These are phyloP conservation scores for Alternaria burnsii DNA, from an alignment of 2,329 filamentous ascomycete species.

Conservation along the genomic window DNA sequence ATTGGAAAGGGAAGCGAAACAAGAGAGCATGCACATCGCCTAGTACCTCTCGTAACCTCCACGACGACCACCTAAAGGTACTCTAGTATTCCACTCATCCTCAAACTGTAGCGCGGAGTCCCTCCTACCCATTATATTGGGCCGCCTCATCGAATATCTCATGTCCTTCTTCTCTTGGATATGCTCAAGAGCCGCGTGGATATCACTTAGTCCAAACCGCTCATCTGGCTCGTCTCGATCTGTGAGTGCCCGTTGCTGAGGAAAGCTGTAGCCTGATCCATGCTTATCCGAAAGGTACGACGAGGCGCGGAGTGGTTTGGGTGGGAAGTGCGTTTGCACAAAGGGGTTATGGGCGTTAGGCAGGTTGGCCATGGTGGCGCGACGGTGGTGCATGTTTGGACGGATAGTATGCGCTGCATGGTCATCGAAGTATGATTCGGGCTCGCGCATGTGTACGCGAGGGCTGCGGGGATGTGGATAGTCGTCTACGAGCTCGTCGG, in stretches of 20 bases:
- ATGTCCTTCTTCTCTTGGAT: constrained; percentile 10
- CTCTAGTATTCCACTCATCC: constrained; percentile 14
- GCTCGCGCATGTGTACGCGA: constrained; percentile 4
- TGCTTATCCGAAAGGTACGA: constrained; percentile 16
- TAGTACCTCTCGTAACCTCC: constrained; percentile 3
- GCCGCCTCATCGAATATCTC: not conserved
- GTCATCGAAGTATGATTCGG: constrained; percentile 16
- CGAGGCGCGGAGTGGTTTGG: constrained; percentile 16
- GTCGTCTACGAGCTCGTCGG: constrained; percentile 12
- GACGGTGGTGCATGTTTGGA: constrained; percentile 16
- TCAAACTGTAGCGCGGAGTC: not conserved
- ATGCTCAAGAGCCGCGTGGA: constrained; percentile 14
- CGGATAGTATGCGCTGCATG: constrained; percentile 9
- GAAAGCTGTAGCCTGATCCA: constrained; percentile 1
- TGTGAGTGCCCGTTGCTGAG: not conserved
- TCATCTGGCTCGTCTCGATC: not conserved
- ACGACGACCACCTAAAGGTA: not conserved
- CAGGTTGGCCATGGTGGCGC: constrained; percentile 19
- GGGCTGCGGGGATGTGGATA: constrained; percentile 7
- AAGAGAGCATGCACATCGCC: not conserved
- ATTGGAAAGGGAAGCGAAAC: not conserved
- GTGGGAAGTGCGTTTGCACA: constrained; percentile 11
- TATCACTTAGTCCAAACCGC: constrained; percentile 4
- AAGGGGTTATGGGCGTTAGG: constrained; percentile 12
- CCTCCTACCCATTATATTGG: not conserved